Evolutionary conservation across 2,329 filamentous ascomycete genomes (phyloP), one percentile per base, ranked within the genome.

Genomic region (Cordyceps militaris): DNA sequence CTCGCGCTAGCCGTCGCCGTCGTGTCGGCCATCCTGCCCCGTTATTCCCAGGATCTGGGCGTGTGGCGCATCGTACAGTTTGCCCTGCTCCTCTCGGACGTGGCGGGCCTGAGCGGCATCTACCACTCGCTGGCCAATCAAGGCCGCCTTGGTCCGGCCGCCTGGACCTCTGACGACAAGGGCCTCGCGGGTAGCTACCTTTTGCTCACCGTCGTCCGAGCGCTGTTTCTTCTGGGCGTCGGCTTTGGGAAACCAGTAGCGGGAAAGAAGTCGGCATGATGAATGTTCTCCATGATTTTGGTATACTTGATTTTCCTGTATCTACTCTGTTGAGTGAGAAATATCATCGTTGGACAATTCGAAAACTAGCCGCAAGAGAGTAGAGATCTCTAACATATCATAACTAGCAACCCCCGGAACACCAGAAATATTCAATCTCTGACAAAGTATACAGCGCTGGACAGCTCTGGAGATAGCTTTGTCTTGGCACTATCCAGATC

Each of bases 31-130:
- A 19, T 63, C 3, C 30, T 66, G 28, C 60, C 62, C 9, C 64
- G 64, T 4, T 61, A 61, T 11, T 60, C 64, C 0, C 21, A 56
- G 2, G 63, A 66, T 19, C 36, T 65, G 0, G 28, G 51, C 1
- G 56, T 64, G 1, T 66, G 63, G 64, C 61, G 61, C 36, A 42
- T 61, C 13, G 52, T 61, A 14, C 63, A 66, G 53, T 51, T 60
- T 1, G 59, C 63, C 26, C 62, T 66, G 9, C 40, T 65, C 47
- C 30, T 64, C 1, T 62, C 62, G 13, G 64, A 66, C n/a, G 26
- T 63, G n/a, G 58, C 61, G 0, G 59, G 61, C 0, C 57, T 66
- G 30, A 63, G 61, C 30, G 64, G 63, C 21, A 55, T 59, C 10
- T 46, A 58, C 26, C 42, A 62, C 10, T 38, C 53, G 23, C 56